phyloP scores from a whole-genome alignment of 2,329 filamentous ascomycete species.

The Pochonia chlamydosporia region DNA sequence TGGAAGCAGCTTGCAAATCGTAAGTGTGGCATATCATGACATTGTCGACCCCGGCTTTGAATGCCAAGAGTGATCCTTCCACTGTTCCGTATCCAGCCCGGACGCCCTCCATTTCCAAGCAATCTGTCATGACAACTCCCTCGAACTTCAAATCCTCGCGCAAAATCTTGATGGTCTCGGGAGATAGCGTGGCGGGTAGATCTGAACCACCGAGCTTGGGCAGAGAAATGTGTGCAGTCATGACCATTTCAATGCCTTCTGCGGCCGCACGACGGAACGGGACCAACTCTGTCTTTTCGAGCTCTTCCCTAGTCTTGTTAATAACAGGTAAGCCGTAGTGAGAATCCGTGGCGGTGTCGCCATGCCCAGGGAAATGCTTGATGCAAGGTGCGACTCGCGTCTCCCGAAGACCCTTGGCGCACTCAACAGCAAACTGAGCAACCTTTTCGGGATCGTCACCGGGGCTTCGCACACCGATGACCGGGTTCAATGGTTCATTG shows the following conservation, averaged over 20 bases:
- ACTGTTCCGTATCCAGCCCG: conserved; percentile 19
- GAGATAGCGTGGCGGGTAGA: conserved; percentile 17
- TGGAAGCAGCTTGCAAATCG: conserved; percentile 16
- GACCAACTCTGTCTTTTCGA: conserved; percentile 17
- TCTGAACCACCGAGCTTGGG: conserved; percentile 15
- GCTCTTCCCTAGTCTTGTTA: conserved; percentile 14
- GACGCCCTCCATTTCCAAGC: conserved; percentile 21
- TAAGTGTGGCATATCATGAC: conserved; percentile 23
- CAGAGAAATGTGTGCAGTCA: conserved; percentile 21
- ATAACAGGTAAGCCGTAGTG: conserved; percentile 20
- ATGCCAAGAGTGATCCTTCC: conserved; percentile 16
- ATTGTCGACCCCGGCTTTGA: conserved; percentile 20
- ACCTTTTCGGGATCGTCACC: conserved; percentile 17
- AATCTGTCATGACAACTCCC: conserved; percentile 20
- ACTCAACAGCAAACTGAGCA: conserved; percentile 14
- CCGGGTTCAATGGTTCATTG: conserved; percentile 20
- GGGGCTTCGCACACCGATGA: conserved; percentile 20
- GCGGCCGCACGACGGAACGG: conserved; percentile 15
- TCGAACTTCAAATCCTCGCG: conserved; percentile 16
- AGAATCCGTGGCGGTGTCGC: conserved; percentile 20
- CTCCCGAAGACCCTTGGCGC: conserved; percentile 15
- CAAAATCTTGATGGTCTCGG: conserved; percentile 16
- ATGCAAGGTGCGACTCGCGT: conserved; percentile 16
- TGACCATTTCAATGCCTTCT: conserved; percentile 20
- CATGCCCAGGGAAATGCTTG: conserved; percentile 22